Evolutionary conservation across 768 basidiomycete genomes (phyloP).

Genomic region (Punctularia strigosozonata): DNA sequence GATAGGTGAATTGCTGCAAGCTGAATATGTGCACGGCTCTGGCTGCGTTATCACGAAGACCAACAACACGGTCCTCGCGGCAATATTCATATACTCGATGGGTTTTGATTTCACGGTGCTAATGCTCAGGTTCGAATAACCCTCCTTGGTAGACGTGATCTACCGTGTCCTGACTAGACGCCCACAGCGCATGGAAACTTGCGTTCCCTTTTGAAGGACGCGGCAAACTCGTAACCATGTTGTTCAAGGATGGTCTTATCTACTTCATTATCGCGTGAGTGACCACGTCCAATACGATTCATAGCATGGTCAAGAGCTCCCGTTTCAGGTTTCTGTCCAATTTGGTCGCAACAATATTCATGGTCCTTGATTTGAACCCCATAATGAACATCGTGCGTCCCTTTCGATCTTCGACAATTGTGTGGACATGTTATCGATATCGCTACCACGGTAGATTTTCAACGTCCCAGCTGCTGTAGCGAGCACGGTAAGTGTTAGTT

Average conservation of each 20-base stretch:
- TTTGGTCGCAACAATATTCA: constrained; percentile 36
- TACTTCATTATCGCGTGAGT: constrained; percentile 63
- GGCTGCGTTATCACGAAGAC: constrained; percentile 52
- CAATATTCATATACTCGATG: constrained; percentile 68
- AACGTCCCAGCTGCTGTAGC: constrained; percentile 65
- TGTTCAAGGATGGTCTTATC: constrained; percentile 63
- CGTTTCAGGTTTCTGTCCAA: constrained; percentile 52
- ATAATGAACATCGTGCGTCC: constrained; percentile 10
- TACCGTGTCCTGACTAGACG: too few relatives aligned
- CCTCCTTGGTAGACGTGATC: too few relatives aligned
- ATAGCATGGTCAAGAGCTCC: constrained; percentile 2
- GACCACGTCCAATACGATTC: constrained; percentile 1
- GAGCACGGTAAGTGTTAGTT: constrained; percentile 39
- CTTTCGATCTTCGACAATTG: constrained; percentile 57
- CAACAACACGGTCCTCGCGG: constrained; percentile 46
- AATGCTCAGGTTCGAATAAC: too few relatives aligned
- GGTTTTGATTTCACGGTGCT: constrained; percentile 56
- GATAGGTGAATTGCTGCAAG: constrained; percentile 47
- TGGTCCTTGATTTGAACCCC: neutral
- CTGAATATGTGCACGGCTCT: constrained; percentile 32
- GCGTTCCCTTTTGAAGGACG: constrained; percentile 33
- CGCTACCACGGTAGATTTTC: too few relatives aligned
- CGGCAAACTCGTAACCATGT: constrained; percentile 45
- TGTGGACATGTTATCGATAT: constrained; percentile 65
- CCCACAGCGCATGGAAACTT: constrained; percentile 54